A percentile compares a stretch with the other conserved stretches of the same genome.
Conservation (phyloP, 345 rosid species). For the Aquilaria malaccensis region DNA sequence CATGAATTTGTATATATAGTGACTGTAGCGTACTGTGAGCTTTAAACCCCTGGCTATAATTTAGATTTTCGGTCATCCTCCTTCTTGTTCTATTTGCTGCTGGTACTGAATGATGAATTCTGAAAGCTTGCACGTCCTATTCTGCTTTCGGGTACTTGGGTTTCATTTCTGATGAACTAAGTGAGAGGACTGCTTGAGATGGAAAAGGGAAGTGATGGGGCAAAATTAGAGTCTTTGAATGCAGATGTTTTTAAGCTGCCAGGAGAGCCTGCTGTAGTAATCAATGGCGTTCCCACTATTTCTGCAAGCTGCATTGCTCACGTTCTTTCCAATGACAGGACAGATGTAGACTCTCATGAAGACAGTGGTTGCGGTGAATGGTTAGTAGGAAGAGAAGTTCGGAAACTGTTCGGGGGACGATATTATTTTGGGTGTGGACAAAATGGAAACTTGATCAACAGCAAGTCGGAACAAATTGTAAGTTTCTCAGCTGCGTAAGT, state of each 20-base stretch:
- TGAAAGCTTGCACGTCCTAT: no score
- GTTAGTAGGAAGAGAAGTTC: constrained; percentile 78
- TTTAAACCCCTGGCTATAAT: no score
- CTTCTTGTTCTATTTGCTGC: no score
- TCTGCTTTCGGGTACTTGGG: no score
- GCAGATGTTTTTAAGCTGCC: constrained; percentile 42
- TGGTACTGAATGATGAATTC: no score
- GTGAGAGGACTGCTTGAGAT: constrained; percentile 17
- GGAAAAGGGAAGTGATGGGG: constrained; percentile 19
- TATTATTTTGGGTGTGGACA: constrained; percentile 60
- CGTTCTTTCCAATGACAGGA: constrained; percentile 8
- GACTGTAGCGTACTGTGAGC: no score
- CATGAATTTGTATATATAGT: no score
- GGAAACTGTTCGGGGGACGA: constrained; percentile 41
- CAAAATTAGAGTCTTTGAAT: constrained; percentile 25
- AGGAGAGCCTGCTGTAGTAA: constrained; percentile 77
- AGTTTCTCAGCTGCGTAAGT: no score
- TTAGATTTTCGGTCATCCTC: no score
- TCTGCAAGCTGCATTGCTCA: constrained; percentile 12
- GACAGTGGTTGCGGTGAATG: constrained; percentile 58
- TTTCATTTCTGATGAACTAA: not conserved
- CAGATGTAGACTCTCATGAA: constrained; percentile 20
- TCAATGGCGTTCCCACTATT: constrained; percentile 63
- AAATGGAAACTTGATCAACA: constrained; percentile 55
- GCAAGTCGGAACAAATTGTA: constrained; percentile 33